Base-by-base conservation (phyloP, 306 rosid genomes). In the Quercus berberidifolia region DNA sequence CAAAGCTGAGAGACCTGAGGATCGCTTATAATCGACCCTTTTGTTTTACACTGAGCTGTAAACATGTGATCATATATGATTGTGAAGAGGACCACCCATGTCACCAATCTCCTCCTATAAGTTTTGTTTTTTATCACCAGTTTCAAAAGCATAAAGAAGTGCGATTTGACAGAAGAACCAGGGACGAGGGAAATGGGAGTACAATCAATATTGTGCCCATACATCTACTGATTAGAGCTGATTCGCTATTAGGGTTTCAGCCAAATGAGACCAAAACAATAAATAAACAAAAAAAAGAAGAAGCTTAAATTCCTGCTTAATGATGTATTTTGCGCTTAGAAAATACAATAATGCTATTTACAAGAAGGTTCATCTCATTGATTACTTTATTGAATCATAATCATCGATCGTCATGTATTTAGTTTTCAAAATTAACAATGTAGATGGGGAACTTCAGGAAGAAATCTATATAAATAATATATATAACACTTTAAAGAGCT, bases 81-180 rank as follows among this genome's bases (percentile, higher is more conserved):
- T 3, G 51, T 5, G 65, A 71, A 31, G 55, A 55, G 75, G 78
- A 80, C 23, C n/a, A 74, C 35, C 84, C 56, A 57, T 46, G 46
- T 74, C 75, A 74, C 68, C 75, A 20, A 25, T 25, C 17, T 52
- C 41, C 8, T 31, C 28, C 18, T 54, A 15, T 8, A 23, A 5
- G 23, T 52, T 33, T 64, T 77, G 18, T 62, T 73, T 76, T 56
- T 57, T 73, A 31, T 74, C 62, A 55, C 35, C 74, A 78, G 51
- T 74, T 74, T 71, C 54, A 54, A 72, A 80, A 74, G 63, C 64
- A 69, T 70, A 67, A 57, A 46, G 41, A 55, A 54, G 46, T 63
- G 58, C 77, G 83, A 83, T 64, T 64, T 71, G 78, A 83, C 84
- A 79, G 1, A 4, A 69, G 75, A 49, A 62, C 75, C 55, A n/a